A percentile compares a stretch with the other conserved stretches of the same genome.
Evolutionary conservation across 163 green algal species (phyloP).

Genomic region (Chlamydomonas reinhardtii): DNA sequence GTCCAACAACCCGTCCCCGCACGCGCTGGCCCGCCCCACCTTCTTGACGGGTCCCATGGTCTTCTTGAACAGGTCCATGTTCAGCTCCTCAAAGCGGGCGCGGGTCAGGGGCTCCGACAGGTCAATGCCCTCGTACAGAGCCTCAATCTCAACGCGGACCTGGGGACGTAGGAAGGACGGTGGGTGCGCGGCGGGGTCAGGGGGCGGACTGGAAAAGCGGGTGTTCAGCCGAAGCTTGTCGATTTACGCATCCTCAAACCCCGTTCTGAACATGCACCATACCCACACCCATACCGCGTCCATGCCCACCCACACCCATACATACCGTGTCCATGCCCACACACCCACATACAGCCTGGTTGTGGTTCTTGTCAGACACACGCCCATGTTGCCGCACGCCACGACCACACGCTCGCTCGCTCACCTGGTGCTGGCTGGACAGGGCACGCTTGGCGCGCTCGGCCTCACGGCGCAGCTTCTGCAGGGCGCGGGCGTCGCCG

Average conservation of each 20-base stretch:
- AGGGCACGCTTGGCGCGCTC: conserved; percentile 98
- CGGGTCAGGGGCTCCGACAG: conserved; percentile 92
- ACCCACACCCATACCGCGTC: no score
- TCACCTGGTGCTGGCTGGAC: conserved; percentile 95
- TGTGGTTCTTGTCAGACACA: no score
- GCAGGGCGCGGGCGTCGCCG: conserved; percentile 88
- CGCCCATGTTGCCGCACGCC: no score
- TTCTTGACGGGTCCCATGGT: conserved; percentile 97
- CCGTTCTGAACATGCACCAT: no score
- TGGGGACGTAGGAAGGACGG: conserved; percentile 57
- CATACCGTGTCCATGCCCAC: no score
- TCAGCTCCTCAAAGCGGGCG: conserved; percentile 99
- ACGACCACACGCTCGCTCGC: no score
- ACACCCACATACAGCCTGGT: no score
- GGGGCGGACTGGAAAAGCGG: no score
- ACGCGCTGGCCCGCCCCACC: conserved; percentile 47
- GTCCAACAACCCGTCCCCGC: no score
- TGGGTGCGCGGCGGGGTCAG: neutral
- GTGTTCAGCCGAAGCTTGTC: no score
- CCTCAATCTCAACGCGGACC: conserved; percentile 94
- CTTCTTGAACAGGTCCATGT: conserved; percentile 99
- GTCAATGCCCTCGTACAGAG: conserved; percentile 88
- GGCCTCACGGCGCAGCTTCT: conserved; percentile 96
- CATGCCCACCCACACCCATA: no score
- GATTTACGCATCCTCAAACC: no score